Base-by-base conservation (phyloP, 1,284 basidiomycete genomes). In the Stygiomarasmius scandens region DNA sequence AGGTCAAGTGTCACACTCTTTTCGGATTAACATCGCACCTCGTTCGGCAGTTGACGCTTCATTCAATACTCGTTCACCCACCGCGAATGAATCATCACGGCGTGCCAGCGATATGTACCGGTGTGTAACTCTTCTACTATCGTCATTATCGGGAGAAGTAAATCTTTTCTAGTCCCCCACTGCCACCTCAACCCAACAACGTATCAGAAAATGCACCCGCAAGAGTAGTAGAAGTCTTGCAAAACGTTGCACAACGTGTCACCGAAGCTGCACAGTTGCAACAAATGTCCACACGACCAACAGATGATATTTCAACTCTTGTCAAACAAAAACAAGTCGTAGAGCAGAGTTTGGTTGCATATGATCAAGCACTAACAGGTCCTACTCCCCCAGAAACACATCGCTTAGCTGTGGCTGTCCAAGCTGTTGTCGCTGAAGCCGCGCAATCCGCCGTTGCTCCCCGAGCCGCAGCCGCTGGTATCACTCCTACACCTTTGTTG, bases 321-420 rank as follows among this genome's bases (percentile, higher is more conserved):
- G 87, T 82, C 43, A 90, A 90, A 69, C 90, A 92, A 73, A 89
- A 89, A 64, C 85, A 90, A 63, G 88, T 92, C 55, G 78, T 92
- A 49, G 88, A 87, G 38, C 80, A 88, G 58, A 90, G 90, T 3
- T 87, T 90, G 14, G 80, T 87, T 63, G 90, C 89, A 6, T 85
- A 90, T 63, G 87, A 89, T 67, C 81, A 82, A 56, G 88, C 86
- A 59, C 76, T 85, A 48, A 80, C 79, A 27, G 83, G 80, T 51
- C 79, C 82, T 56, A 74, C 69, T 19, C 74, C 76, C 74, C 63
- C 70, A 56, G 76, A 75, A 66, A 80, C 69, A 67, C 78, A 75
- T 59, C 75, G 75, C 46, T 76, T 75, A 48, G 89, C 88, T 6
- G 84, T 83, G 9, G 90, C 90, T 4, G 89, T 89, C 11, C 87